These are phyloP conservation scores for Prunus padus DNA, from an alignment of 306 rosid species.

Conservation along the genomic window DNA sequence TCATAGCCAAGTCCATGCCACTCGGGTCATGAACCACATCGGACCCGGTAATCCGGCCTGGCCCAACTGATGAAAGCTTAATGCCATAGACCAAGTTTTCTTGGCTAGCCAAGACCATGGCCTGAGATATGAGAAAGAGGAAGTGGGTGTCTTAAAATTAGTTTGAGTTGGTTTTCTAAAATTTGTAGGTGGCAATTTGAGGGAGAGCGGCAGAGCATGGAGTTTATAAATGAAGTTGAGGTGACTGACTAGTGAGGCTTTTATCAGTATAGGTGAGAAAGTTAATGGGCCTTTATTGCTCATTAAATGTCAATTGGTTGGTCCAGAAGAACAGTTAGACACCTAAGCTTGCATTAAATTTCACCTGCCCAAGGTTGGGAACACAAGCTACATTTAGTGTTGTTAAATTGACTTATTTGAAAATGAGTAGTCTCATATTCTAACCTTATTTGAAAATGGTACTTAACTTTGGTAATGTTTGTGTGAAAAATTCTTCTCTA, in stretches of 20 bases:
- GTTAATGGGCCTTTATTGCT: background rate
- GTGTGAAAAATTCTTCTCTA: too few species aligned
- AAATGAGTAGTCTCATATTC: too few species aligned
- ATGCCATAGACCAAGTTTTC: conserved; percentile 38
- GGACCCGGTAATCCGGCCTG: conserved; percentile 31
- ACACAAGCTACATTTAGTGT: too few species aligned
- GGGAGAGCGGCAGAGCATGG: background rate
- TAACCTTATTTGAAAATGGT: too few species aligned
- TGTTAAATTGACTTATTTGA: too few species aligned
- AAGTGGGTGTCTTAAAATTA: background rate
- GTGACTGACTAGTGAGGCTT: background rate
- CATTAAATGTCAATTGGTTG: background rate
- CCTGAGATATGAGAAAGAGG: background rate
- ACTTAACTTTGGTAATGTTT: too few species aligned
- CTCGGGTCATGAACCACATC: conserved; percentile 37
- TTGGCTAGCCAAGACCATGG: conserved; percentile 42
- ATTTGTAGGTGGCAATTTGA: background rate
- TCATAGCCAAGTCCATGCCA: conserved; percentile 74
- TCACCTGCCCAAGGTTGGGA: background rate
- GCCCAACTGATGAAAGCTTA: conserved; percentile 68
- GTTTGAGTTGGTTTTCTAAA: background rate
- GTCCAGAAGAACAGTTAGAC: background rate
- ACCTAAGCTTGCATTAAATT: background rate
- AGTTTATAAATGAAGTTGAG: background rate
- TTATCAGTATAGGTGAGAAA: background rate